Evolutionary conservation across 768 basidiomycete genomes (phyloP).

Genomic region (Hortiboletus flavorubellus): DNA sequence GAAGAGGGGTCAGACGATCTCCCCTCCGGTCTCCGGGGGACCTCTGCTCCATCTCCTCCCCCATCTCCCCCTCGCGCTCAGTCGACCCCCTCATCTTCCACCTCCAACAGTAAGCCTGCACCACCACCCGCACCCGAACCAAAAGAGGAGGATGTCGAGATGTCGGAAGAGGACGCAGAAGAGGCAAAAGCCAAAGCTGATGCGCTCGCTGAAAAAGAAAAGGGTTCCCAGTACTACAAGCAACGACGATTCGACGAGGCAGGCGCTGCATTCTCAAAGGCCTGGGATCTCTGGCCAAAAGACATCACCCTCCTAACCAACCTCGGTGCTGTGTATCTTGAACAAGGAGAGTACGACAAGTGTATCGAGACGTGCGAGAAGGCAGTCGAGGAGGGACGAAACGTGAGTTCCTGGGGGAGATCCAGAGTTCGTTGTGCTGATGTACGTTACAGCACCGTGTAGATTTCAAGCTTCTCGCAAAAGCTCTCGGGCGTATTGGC

Average conservation of each 20-base stretch:
- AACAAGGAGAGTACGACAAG: conserved; percentile 89
- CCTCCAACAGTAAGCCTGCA: conserved; percentile 40
- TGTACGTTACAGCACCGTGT: conserved; percentile 60
- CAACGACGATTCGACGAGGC: conserved; percentile 79
- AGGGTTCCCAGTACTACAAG: conserved; percentile 82
- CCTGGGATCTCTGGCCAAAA: conserved; percentile 92
- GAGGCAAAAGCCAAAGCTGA: conserved; percentile 73
- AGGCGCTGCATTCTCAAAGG: conserved; percentile 69
- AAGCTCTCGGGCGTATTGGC: conserved; percentile 89
- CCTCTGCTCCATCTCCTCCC: conserved; percentile 21
- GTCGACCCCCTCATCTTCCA: conserved; percentile 39
- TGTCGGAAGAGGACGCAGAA: conserved; percentile 61
- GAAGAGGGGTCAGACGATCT: conserved; percentile 82
- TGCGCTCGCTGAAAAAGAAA: conserved; percentile 76
- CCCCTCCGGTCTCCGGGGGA: conserved; percentile 52
- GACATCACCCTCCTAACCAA: conserved; percentile 95
- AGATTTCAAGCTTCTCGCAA: conserved; percentile 94
- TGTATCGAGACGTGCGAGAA: conserved; percentile 90
- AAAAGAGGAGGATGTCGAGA: conserved; percentile 61
- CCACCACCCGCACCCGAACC: conserved; percentile 37
- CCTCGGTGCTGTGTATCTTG: conserved; percentile 86
- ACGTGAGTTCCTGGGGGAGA: conserved; percentile 38
- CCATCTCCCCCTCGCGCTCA: conserved; percentile 28
- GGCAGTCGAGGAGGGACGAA: conserved; percentile 94
- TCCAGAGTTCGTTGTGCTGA: background rate